Evolutionary conservation across 208 protist species (phyloP).

Genomic region (Acanthamoeba quina): DNA sequence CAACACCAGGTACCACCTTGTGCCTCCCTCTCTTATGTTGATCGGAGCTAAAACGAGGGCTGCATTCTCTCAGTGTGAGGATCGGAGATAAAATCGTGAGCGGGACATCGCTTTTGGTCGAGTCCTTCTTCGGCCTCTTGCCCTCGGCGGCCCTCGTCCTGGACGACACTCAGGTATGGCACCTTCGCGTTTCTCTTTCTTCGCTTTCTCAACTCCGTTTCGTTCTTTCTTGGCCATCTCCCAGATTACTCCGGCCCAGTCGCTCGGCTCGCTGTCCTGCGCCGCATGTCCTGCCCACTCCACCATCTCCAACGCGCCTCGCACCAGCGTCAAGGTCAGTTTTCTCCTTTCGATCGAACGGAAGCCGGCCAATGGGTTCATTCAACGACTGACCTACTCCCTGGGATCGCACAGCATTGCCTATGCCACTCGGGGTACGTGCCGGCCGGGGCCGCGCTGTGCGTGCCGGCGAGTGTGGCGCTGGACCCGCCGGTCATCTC

Average conservation of each 20-base stretch:
- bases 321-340: constrained; percentile 8
- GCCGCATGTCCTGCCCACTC: not conserved
- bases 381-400: not conserved
- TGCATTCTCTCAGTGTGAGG: not conserved
- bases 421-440: constrained; percentile 17
- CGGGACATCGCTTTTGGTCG: not conserved
- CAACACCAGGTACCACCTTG: not conserved
- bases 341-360: not conserved
- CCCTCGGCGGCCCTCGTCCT: not conserved
- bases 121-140: constrained; percentile 29
- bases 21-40: not conserved
- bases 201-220: not conserved
- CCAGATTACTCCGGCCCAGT: not conserved
- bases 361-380: too few species aligned
- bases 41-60: not conserved
- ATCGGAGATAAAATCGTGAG: not conserved
- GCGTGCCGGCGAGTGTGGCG: not conserved
- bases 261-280: not conserved
- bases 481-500: not conserved
- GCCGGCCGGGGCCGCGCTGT: not conserved
- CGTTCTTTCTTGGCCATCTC: not conserved
- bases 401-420: not conserved
- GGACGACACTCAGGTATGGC: not conserved
- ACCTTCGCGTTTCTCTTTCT: too few species aligned
- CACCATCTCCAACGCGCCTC: constrained; percentile 23